Conservation (phyloP, 1,284 basidiomycete species). For the Violaceomyces palustris region DNA sequence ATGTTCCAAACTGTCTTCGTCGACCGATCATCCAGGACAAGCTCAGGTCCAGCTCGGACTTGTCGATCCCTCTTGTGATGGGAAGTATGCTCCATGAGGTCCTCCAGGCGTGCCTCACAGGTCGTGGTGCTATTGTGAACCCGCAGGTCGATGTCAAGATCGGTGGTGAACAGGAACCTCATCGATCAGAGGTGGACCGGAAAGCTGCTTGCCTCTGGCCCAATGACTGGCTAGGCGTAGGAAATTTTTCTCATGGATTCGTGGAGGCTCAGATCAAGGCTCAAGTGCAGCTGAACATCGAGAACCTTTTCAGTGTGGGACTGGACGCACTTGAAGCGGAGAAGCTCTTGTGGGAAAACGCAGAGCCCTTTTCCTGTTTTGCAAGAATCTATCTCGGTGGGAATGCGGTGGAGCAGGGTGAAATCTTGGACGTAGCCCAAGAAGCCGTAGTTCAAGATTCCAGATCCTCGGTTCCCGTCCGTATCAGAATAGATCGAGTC, state of each 20-base stretch:
- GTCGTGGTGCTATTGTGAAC: conserved; percentile 56
- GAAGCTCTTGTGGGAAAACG: conserved; percentile 18
- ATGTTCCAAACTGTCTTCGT: conserved; percentile 41
- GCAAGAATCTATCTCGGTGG: conserved; percentile 27
- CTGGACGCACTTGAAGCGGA: conserved; percentile 22
- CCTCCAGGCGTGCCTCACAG: conserved; percentile 45
- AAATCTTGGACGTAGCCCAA: conserved; percentile 4
- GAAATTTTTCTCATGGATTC: conserved; percentile 38
- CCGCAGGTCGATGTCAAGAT: conserved; percentile 61
- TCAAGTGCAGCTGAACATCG: conserved; percentile 31
- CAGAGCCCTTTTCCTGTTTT: conserved; percentile 38
- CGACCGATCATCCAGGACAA: conserved; percentile 43
- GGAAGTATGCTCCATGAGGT: conserved; percentile 48
- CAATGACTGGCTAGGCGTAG: conserved; percentile 37
- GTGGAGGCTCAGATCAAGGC: conserved; percentile 23
- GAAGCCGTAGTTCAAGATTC: conserved; percentile 10
- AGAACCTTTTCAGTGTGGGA: conserved; percentile 28
- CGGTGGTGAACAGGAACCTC: conserved; percentile 15
- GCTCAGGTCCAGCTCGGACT: conserved; percentile 26
- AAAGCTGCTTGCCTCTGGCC: conserved; percentile 22
- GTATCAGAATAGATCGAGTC: conserved; percentile 27
- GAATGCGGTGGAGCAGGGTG: conserved; percentile 4
- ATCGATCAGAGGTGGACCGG: conserved; percentile 8
- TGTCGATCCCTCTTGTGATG: conserved; percentile 34
- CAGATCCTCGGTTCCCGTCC: conserved; percentile 9